Evolutionary conservation across 768 basidiomycete genomes (phyloP), one percentile per base, ranked within the genome.

Genomic region (Dioszegia hungarica): DNA sequence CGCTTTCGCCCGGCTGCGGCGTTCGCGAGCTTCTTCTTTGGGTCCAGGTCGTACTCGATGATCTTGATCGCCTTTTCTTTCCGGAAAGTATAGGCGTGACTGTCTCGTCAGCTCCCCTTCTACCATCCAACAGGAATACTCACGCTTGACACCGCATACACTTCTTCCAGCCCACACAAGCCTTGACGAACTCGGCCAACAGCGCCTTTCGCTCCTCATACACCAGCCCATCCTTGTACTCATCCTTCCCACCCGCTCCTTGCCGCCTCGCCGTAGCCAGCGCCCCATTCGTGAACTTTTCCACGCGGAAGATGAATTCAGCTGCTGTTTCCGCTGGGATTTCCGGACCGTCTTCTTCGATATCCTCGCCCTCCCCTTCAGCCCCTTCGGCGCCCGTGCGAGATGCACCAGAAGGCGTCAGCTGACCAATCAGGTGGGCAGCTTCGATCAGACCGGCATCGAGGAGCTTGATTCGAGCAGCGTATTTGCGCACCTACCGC

Each of bases 41-140:
- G 48, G 5, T 89, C 80, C 29, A 98, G 81, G 66, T 93, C 92
- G 70, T 90, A 89, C 78, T 98, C 92, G 71, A 98, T 86, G 54
- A 99, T 82, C 78, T 97, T 98, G 48, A 88, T 90, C 75, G 88
- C 81, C 0, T 89, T 90, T 70, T 99, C 95, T 75, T 90, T 97
- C 51, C 93, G 86, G 77, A 88, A 90, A 0, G 91, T 90, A 73
- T 89, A 92, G 2, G 82, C 85, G 64, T 82, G 77, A 27, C 90
- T 93, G 62, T n/a, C 1, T 39, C 20, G 36, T 56, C 43, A 60
- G 48, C 19, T 5, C 14, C 12, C 14, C 11, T 10, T 24, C 2
- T 38, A 24, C 31, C 20, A 19, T 12, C 17, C 39, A 0, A 44
- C 14, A 6, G 3, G 34, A 25, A 37, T 61, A 82, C 88, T 78